Evolutionary conservation across 2,329 filamentous ascomycete genomes (phyloP).

Genomic region (Aspergillus fumigatiaffinis): DNA sequence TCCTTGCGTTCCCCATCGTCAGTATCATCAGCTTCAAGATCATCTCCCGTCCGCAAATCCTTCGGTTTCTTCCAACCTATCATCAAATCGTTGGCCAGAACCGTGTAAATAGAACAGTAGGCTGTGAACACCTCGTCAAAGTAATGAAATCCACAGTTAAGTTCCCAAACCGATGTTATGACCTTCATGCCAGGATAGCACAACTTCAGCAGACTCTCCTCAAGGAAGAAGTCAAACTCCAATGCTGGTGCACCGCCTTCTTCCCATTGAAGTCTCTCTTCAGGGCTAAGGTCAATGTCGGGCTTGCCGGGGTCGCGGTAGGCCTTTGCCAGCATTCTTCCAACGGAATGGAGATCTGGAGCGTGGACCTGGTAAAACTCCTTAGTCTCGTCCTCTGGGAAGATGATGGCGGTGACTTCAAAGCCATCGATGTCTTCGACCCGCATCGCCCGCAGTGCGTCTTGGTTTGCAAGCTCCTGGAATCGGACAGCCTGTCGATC

Average conservation of each 20-base stretch:
- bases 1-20: constrained; percentile 11
- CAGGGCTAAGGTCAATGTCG: constrained; percentile 34
- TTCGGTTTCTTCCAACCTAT: constrained; percentile 58
- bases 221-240: constrained; percentile 61
- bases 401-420: constrained; percentile 55
- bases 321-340: constrained; percentile 50
- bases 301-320: constrained; percentile 45
- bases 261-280: constrained; percentile 27
- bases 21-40: constrained; percentile 9
- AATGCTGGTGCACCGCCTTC: constrained; percentile 15
- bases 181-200: constrained; percentile 65
- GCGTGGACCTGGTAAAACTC: constrained; percentile 47
- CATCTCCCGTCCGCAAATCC: constrained; percentile 9
- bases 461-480: constrained; percentile 29
- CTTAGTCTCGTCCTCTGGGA: constrained; percentile 42
- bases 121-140: constrained; percentile 57
- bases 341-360: constrained; percentile 48
- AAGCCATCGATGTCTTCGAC: constrained; percentile 54
- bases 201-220: constrained; percentile 55
- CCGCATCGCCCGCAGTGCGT: constrained; percentile 40
- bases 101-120: constrained; percentile 60
- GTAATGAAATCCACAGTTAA: constrained; percentile 60
- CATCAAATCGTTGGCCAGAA: constrained; percentile 68
- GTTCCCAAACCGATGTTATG: constrained; percentile 51
- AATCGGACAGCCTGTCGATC: constrained; percentile 38